Conservation (phyloP, 208 protist species). For the Tetramitus jugosus region DNA sequence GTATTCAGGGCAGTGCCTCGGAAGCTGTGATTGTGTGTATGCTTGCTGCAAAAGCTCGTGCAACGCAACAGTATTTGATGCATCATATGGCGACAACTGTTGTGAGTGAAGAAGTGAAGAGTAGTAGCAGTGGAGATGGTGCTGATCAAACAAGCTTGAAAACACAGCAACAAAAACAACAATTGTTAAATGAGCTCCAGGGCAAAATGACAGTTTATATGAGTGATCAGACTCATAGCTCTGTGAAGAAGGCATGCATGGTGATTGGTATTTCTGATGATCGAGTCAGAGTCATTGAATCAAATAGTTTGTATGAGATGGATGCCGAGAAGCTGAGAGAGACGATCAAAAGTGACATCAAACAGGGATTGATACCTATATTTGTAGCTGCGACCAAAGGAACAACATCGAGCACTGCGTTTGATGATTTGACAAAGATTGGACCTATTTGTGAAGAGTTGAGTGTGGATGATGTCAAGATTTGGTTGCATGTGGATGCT, state of each 20-base stretch:
- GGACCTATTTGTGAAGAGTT: constrained; percentile 18
- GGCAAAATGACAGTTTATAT: constrained; percentile 24
- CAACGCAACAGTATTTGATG: too few species aligned
- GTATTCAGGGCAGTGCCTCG: constrained; percentile 33
- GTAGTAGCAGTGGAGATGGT: too few species aligned
- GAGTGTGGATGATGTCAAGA: not conserved
- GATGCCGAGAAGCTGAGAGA: not conserved
- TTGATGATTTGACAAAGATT: constrained; percentile 29
- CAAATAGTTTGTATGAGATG: not conserved
- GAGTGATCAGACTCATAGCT: constrained; percentile 28
- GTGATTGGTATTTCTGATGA: constrained; percentile 4
- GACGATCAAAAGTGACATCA: constrained; percentile 18
- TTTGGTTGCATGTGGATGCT: constrained; percentile 37
- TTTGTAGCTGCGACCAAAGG: constrained; percentile 32
- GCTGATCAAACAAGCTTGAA: too few species aligned
- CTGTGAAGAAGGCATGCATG: constrained; percentile 26
- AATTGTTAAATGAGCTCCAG: too few species aligned
- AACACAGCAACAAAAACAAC: too few species aligned
- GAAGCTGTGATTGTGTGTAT: constrained; percentile 26
- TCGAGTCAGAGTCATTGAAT: not conserved
- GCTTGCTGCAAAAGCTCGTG: constrained; percentile 26
- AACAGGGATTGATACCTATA: constrained; percentile 34
- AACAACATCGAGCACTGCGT: constrained; percentile 27
- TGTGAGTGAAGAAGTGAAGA: too few species aligned
- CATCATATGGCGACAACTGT: too few species aligned